These are phyloP conservation scores for Wickerhamomyces kurtzmanii DNA, from an alignment of 805 yeast species.

Conservation along the genomic window DNA sequence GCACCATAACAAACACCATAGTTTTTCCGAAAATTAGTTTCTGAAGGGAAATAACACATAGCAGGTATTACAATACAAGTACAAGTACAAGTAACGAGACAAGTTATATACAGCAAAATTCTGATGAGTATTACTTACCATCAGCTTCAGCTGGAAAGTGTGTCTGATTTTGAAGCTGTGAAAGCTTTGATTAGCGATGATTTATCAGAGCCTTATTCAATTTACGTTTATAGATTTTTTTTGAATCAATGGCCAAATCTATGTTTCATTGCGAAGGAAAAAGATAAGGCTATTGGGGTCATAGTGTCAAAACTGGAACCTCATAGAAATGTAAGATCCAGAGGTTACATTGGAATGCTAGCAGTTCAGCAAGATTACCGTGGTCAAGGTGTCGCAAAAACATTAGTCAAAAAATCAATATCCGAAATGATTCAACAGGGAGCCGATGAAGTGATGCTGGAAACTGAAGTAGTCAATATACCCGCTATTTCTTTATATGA, in stretches of 20 bases:
- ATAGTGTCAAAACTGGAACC: constrained; percentile 74
- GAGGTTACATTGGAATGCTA: constrained; percentile 96
- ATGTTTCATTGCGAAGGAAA: constrained; percentile 49
- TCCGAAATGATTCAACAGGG: constrained; percentile 50
- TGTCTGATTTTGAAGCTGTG: constrained; percentile 37
- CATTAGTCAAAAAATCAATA: constrained; percentile 52
- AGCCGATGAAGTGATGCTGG: constrained; percentile 88
- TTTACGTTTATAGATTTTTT: constrained; percentile 87
- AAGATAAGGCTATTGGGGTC: constrained; percentile 55
- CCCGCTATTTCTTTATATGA: constrained; percentile 67
- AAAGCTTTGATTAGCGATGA: constrained; percentile 57
- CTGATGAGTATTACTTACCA: constrained; percentile 11
- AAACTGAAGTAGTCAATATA: constrained; percentile 76
- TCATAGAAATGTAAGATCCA: constrained; percentile 59
- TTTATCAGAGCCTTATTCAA: constrained; percentile 88
- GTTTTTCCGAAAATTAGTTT: no score
- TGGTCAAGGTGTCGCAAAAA: constrained; percentile 76
- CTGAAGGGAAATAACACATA: no score
- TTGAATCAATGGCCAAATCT: constrained; percentile 86
- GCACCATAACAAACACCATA: no score
- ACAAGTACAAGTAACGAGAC: no score
- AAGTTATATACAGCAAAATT: no score
- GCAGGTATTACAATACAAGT: no score
- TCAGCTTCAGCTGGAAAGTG: constrained; percentile 13
- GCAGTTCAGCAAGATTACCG: constrained; percentile 69